Evolutionary conservation across 352 stramenopile genomes (phyloP).

Genomic region (Blastocystis sp.): DNA sequence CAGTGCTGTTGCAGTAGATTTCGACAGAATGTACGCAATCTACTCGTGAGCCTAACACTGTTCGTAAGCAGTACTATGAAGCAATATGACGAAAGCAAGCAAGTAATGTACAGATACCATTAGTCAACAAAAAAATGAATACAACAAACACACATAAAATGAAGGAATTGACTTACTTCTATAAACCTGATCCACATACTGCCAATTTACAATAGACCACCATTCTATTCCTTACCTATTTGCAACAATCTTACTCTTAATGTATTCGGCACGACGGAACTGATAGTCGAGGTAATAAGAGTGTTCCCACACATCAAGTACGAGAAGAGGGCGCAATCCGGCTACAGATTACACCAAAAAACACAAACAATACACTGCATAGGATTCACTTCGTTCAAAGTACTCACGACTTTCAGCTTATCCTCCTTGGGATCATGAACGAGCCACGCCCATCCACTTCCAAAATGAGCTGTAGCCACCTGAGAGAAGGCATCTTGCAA

Average conservation of each 20-base stretch:
- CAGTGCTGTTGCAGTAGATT: not conserved
- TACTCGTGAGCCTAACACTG: not conserved
- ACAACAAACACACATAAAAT: not conserved
- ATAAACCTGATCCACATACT: slow-evolving; percentile 19
- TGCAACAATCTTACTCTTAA: slow-evolving; percentile 64
- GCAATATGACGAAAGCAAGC: not conserved
- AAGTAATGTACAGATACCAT: not conserved
- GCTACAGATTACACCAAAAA: slow-evolving; percentile 3
- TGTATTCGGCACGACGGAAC: slow-evolving; percentile 79
- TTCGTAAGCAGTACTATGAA: too few species aligned
- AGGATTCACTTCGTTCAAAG: slow-evolving; percentile 63
- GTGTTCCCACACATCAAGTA: slow-evolving; percentile 83
- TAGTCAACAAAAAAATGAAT: slow-evolving; percentile 7
- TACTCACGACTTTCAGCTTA: slow-evolving; percentile 67
- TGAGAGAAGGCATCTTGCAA: slow-evolving; percentile 81
- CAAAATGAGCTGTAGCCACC: slow-evolving; percentile 76
- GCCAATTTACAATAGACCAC: slow-evolving; percentile 32
- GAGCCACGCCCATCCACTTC: slow-evolving; percentile 81
- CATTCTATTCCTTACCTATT: not conserved
- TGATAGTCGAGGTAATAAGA: slow-evolving; percentile 88
- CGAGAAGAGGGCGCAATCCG: slow-evolving; percentile 68
- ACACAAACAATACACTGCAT: slow-evolving; percentile 20
- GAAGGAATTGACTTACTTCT: not conserved
- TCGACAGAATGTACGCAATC: not conserved
- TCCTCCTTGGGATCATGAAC: slow-evolving; percentile 61